phyloP scores from a whole-genome alignment of 2,329 filamentous ascomycete species.

The Aspergillus quadricinctus region DNA sequence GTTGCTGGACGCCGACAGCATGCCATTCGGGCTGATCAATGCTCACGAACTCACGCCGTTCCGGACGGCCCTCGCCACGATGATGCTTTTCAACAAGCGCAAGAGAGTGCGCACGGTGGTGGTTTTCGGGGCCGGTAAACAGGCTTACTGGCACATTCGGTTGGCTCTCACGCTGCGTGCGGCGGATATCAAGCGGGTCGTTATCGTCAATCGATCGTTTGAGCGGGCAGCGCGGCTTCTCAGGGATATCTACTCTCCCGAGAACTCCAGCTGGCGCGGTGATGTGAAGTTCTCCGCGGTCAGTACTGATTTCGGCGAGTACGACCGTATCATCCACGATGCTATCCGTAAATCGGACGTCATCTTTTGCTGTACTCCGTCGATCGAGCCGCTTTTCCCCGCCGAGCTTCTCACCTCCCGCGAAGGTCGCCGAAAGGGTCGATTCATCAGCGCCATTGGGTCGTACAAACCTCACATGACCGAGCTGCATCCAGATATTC shows the following conservation, averaged over 20 bases:
- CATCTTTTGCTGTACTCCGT: conserved; percentile 86
- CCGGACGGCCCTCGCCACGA: conserved; percentile 59
- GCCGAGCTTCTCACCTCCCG: conserved; percentile 63
- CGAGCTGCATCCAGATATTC: conserved; percentile 73
- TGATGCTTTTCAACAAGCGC: conserved; percentile 61
- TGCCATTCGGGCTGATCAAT: conserved; percentile 60
- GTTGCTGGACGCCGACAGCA: conserved; percentile 54
- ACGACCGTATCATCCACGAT: conserved; percentile 62
- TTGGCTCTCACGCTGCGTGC: conserved; percentile 67
- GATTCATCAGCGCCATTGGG: conserved; percentile 42
- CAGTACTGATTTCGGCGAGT: conserved; percentile 68
- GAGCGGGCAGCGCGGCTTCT: conserved; percentile 45
- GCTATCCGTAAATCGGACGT: conserved; percentile 68
- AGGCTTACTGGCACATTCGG: conserved; percentile 92
- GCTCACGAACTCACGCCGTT: conserved; percentile 67
- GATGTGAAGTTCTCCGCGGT: conserved; percentile 64
- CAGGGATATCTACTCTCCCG: conserved; percentile 50
- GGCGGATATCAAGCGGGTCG: conserved; percentile 68
- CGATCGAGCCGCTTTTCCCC: conserved; percentile 70
- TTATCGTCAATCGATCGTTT: conserved; percentile 71
- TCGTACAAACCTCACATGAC: conserved; percentile 67
- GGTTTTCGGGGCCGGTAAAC: conserved; percentile 82
- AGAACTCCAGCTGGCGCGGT: conserved; percentile 57
- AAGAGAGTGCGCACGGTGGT: conserved; percentile 68
- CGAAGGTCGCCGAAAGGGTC: conserved; percentile 42